Percentiles rank a stretch among this genome's conserved stretches.
Evolutionary conservation across 306 rosid species (phyloP).

Genomic region (Trifolium repens): DNA sequence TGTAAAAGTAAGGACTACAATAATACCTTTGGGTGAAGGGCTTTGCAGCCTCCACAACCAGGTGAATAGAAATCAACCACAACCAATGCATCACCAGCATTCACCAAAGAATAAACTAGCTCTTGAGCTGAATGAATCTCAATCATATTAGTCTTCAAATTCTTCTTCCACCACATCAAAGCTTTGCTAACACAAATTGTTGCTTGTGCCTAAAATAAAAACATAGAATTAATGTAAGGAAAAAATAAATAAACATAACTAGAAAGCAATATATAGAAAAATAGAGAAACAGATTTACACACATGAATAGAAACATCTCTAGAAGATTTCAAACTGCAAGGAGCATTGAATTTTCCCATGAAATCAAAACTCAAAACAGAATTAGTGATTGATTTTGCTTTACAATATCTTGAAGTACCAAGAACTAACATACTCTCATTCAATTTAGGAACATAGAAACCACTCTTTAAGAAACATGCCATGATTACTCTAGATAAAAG

Average conservation of each 20-base stretch:
- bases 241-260: background rate
- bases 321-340: constrained; percentile 44
- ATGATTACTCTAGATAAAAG: constrained; percentile 22
- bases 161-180: constrained; percentile 84
- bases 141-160: constrained; percentile 66
- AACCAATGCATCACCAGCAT: constrained; percentile 81
- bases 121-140: constrained; percentile 77
- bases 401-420: constrained; percentile 35
- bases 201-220: constrained; percentile 61
- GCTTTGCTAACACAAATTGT: constrained; percentile 60
- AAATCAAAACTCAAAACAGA: constrained; percentile 49
- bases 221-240: background rate
- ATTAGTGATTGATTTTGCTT: constrained; percentile 39
- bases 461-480: constrained; percentile 55
- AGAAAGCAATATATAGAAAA: constrained; percentile 4
- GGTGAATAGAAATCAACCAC: constrained; percentile 83
- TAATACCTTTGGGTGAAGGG: constrained; percentile 57
- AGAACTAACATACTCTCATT: constrained; percentile 37
- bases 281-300: constrained; percentile 33
- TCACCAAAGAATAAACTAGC: constrained; percentile 60
- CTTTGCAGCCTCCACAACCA: constrained; percentile 92
- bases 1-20: constrained; percentile 31
- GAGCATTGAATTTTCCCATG: constrained; percentile 46
- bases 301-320: constrained; percentile 51
- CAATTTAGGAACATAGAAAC: constrained; percentile 50